Percentiles rank a stretch among this genome's conserved stretches.
These are phyloP conservation scores for Sporothrix phasma DNA, from an alignment of 2,329 filamentous ascomycete genomes.

Conservation along the genomic window DNA sequence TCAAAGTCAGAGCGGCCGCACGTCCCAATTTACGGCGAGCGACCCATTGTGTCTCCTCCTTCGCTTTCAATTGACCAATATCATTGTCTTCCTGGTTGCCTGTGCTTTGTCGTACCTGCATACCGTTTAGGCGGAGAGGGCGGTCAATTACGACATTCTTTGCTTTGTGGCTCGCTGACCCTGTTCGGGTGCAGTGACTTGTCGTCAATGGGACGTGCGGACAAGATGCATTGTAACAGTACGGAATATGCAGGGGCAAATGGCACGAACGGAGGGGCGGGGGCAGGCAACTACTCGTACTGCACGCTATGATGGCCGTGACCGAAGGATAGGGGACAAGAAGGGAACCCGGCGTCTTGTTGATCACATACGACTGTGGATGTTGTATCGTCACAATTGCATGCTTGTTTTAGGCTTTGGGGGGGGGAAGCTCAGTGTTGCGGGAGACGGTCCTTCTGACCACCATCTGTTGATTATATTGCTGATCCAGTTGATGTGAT, in stretches of 20 bases:
- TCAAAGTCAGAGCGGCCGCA: neutral
- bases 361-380: neutral
- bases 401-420: neutral
- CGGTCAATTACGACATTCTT: neutral
- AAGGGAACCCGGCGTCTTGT: neutral
- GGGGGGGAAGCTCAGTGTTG: neutral
- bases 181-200: neutral
- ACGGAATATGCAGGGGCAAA: neutral
- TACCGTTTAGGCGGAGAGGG: neutral
- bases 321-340: neutral
- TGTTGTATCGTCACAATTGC: neutral
- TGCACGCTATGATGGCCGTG: neutral
- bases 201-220: neutral
- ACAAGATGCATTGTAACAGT: neutral
- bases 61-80: neutral
- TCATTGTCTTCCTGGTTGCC: neutral
- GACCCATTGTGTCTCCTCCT: neutral
- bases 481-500: neutral
- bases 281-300: neutral
- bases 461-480: neutral
- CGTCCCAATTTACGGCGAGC: neutral
- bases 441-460: neutral
- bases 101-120: conserved; percentile 9
- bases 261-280: neutral
- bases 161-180: neutral